Evolutionary conservation across 2,329 filamentous ascomycete species (phyloP).

Genomic region (Aschersonia sp.): DNA sequence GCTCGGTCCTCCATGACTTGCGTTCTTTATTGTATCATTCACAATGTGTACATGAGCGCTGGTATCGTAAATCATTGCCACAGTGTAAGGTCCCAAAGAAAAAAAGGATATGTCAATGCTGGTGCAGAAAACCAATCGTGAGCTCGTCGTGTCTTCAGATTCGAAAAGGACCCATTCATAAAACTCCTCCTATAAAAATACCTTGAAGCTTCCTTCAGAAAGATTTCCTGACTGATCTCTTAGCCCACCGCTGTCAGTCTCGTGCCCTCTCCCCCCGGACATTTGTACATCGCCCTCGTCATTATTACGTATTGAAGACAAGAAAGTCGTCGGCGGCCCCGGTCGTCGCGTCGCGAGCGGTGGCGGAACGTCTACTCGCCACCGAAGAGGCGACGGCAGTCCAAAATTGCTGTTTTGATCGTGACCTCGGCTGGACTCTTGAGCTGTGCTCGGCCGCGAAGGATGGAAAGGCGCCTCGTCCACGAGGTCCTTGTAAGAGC

Average conservation of each 20-base stretch:
- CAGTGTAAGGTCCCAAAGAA: background rate
- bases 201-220: constrained; percentile 12
- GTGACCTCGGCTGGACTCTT: constrained; percentile 7
- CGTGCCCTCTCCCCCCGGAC: constrained; percentile 5
- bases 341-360: constrained; percentile 1
- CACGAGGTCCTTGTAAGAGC: constrained; percentile 19
- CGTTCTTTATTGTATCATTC: background rate
- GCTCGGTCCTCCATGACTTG: too few relatives aligned
- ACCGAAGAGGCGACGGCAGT: constrained; percentile 5
- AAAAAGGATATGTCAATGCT: background rate
- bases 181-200: constrained; percentile 9
- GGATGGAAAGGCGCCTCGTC: constrained; percentile 23
- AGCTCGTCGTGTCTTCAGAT: background rate
- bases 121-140: background rate
- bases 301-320: constrained; percentile 2
- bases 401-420: constrained; percentile 3
- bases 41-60: background rate
- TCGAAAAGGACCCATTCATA: background rate
- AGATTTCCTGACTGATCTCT: constrained; percentile 8
- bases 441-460: constrained; percentile 14
- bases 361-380: constrained; percentile 4
- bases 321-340: constrained; percentile 2
- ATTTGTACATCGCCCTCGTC: constrained; percentile 4
- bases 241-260: constrained; percentile 4
- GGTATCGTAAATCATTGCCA: constrained; percentile 2